A percentile compares a stretch with the other conserved stretches of the same genome.
phyloP scores from a whole-genome alignment of 2,329 filamentous ascomycete species.

The Leptographium radiaticola region DNA sequence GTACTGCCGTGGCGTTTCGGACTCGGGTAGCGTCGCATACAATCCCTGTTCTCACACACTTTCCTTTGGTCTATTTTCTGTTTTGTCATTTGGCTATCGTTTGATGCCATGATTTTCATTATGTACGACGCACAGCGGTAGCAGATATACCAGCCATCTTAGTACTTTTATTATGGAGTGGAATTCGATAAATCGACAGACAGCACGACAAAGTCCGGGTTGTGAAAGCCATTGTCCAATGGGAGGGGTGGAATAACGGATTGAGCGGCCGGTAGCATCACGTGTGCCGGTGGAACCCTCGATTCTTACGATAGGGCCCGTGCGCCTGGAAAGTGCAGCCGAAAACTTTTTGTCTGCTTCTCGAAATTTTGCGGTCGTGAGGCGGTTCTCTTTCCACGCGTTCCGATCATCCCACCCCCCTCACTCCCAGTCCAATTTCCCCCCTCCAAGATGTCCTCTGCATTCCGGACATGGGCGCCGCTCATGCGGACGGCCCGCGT shows the following conservation, averaged over 20 bases:
- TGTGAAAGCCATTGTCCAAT: neutral
- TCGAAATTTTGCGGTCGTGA: slow-evolving; percentile 2
- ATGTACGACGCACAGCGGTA: neutral
- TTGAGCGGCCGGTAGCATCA: neutral
- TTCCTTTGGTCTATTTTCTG: neutral
- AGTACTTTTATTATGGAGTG: too few relatives aligned
- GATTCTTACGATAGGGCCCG: neutral
- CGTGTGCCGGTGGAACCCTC: neutral
- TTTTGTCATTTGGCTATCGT: neutral
- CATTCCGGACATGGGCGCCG: slow-evolving; percentile 62
- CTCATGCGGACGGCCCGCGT: slow-evolving; percentile 72
- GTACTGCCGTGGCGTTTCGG: neutral
- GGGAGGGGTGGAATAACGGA: neutral
- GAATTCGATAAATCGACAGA: neutral
- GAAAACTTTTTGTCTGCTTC: slow-evolving; percentile 2
- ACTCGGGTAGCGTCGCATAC: neutral
- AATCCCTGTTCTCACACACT: neutral
- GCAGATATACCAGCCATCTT: neutral
- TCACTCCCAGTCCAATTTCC: neutral
- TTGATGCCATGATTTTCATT: neutral
- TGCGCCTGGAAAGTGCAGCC: neutral
- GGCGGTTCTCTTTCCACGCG: neutral
- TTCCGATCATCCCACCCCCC: neutral
- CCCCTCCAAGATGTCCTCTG: slow-evolving; percentile 50
- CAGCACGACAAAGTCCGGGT: neutral